phyloP scores from a whole-genome alignment of 371 early-diverging fungal species.

The Mortierella sp. region DNA sequence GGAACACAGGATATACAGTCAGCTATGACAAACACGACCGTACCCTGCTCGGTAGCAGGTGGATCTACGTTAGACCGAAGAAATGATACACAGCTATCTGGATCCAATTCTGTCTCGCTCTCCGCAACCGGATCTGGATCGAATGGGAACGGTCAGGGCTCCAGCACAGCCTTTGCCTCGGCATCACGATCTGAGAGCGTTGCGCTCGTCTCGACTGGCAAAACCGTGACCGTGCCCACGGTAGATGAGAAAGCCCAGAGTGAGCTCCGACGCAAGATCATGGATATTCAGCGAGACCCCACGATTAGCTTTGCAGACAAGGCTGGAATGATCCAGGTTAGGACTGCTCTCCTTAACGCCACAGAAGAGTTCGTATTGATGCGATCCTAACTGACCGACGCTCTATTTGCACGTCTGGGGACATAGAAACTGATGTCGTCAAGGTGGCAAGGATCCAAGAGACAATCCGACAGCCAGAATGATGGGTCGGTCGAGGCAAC shows the following conservation, averaged over 20 bases:
- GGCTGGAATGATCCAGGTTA: conserved; percentile 77
- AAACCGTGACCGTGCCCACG: conserved; percentile 10
- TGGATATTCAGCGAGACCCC: conserved; percentile 60
- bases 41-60: no score
- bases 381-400: no score
- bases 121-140: no score
- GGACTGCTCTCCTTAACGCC: no score
- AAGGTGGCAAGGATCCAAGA: conserved; percentile 43
- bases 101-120: no score
- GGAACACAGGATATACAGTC: neutral
- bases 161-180: neutral
- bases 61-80: no score
- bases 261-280: conserved; percentile 69
- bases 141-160: neutral
- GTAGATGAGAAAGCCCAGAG: conserved; percentile 49
- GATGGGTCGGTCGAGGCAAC: conserved; percentile 58
- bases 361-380: no score
- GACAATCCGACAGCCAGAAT: conserved; percentile 9
- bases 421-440: conserved; percentile 69
- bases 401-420: no score
- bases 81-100: no score
- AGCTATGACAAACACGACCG: neutral
- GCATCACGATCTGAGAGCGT: neutral
- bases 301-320: conserved; percentile 70
- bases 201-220: neutral